Conservation (phyloP, 2,329 filamentous ascomycete genomes). For the Colletotrichum camelliae region DNA sequence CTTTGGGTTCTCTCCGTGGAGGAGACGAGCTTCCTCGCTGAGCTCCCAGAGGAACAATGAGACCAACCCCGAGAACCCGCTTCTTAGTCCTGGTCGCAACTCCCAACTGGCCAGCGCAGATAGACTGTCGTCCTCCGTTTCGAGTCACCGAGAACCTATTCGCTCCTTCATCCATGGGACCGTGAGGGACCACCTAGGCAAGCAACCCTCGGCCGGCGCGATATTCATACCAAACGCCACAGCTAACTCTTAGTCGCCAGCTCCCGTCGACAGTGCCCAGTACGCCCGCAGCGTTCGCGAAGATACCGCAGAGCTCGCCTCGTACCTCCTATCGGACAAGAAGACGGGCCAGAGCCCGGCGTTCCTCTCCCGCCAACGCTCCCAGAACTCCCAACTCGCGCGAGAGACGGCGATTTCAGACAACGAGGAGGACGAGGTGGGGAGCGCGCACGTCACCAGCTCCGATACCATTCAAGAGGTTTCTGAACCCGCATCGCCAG, state of each 20-base stretch:
- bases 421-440: constrained; percentile 27
- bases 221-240: not conserved
- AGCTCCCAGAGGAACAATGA: constrained; percentile 21
- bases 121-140: constrained; percentile 40
- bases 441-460: constrained; percentile 25
- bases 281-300: constrained; percentile 82
- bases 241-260: constrained; percentile 24
- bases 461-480: constrained; percentile 66
- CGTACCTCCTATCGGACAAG: constrained; percentile 76
- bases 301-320: constrained; percentile 86
- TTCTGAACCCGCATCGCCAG: constrained; percentile 60
- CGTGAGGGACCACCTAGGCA: constrained; percentile 64
- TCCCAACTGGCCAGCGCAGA: constrained; percentile 29
- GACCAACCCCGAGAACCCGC: constrained; percentile 27
- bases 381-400: constrained; percentile 35
- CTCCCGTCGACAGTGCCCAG: constrained; percentile 69
- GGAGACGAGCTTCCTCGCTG: constrained; percentile 36
- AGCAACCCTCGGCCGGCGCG: constrained; percentile 24
- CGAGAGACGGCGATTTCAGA: constrained; percentile 31
- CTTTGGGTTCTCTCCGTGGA: constrained; percentile 54
- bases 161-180: constrained; percentile 75
- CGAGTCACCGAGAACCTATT: constrained; percentile 66
- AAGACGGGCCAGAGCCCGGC: constrained; percentile 48
- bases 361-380: constrained; percentile 48
- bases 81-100: constrained; percentile 20